Evolutionary conservation across 441 rosid species (phyloP), one percentile per base, ranked within the genome.

Genomic region (Eutrema salsugineum): DNA sequence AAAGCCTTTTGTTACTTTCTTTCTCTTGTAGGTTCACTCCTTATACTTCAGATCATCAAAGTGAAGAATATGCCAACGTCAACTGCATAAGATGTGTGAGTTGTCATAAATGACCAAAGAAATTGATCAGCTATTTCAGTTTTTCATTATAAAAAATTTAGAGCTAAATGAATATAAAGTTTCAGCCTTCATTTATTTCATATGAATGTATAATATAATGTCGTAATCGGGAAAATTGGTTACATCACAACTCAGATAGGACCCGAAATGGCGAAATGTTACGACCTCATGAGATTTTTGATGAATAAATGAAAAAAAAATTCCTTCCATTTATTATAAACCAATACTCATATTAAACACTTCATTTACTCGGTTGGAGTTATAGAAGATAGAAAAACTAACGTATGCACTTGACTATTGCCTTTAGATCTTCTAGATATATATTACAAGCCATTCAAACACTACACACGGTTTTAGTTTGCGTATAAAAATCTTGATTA

Each of bases 231-330:
- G 69, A 43, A 62, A 63, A 20, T 33, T 71, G 35, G 63, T 71
- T 63, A 53, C 63, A 71, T 71, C 56, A 71, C 76, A 63, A 46
- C 50, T 63, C 76, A 63, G 47, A 63, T 63, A 63, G 69, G 55
- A 53, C 76, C 56, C 17, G 39, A 28, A 62, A 15, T 71, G 39
- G 47, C 17, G 39, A 28, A 62, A 15, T 71, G 39, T 71, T 71
- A 71, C 38, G 56, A 33, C 39, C 62, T 71, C 69, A 40, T 62
- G 6, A 5, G 19, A 38, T 50, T 40, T 62, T 11, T n/a, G 40
- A 43, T 49, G 51, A 48, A 60, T 38, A 70, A 46, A 69, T n/a
- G 58, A 54, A 50, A 57, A 42, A n/a, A 27, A 27, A 2, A 33
- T 46, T 15, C 12, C 4, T 6, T 5, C 39, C 20, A 35, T 47